Evolutionary conservation across 352 stramenopile species (phyloP), one percentile per base, ranked within the genome.

Genomic region (Elongisporangium undulatum): DNA sequence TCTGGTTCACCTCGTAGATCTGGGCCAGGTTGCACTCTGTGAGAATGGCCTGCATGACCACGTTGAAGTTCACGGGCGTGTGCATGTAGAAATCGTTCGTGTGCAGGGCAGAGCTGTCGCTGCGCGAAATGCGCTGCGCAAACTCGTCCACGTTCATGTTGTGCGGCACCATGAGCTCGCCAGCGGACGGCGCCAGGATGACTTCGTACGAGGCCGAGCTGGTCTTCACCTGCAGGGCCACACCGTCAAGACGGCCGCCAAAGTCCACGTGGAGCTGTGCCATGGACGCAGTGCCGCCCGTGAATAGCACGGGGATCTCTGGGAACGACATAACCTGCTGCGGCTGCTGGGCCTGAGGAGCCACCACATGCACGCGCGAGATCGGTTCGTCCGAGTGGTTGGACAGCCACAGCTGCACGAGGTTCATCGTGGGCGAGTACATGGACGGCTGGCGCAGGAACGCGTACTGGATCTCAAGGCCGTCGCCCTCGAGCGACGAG

Each of bases 211-310:
- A 75, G 17, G 82, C 71, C 1, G 76, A 71, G 53, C 72, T 82
- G 6, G 79, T 81, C 22, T 79, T 66, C 13, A 94, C 74, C 19
- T 89, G 61, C 19, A 94, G 59, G n/a, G 75, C 63, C 19, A 95
- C 60, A 34, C 78, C 75, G 53, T 95, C 86, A 0, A 94, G 62
- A 22, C 73, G 71, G 12, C 84, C 83, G 17, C 68, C 64, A 55
- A 96, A 96, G 63, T 97, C 78, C 34, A 96, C 81, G 49, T 95
- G 82, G 54, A 97, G 58, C 58, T 92, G 79, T 0, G 79, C 87
- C 76, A 92, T 92, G 2, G 76, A 85, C 16, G 77, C 74, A 7
- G 75, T 82, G 12, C 73, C 87, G 10, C 87, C 87, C 49, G 89
- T 82, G 54, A 93, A 91, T 22, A 97, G 61, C 10, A 95, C 77